Evolutionary conservation across 2,329 filamentous ascomycete genomes (phyloP).

Genomic region (Epichloe baconii): DNA sequence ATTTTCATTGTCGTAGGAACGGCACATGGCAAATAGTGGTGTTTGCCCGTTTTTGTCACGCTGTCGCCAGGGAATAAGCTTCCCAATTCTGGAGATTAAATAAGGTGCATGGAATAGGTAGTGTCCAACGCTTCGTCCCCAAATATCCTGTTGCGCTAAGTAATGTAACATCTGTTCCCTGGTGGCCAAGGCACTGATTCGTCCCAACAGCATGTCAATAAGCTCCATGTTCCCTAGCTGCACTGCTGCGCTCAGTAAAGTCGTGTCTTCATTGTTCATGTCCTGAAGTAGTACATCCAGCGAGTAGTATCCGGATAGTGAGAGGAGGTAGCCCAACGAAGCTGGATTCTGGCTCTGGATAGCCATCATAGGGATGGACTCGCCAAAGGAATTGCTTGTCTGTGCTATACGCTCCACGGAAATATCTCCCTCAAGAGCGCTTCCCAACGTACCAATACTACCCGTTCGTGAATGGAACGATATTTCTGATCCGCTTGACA

Average conservation of each 20-base stretch:
- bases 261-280: conserved; percentile 79
- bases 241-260: conserved; percentile 76
- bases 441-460: conserved; percentile 62
- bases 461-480: conserved; percentile 71
- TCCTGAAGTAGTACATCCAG: conserved; percentile 62
- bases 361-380: conserved; percentile 83
- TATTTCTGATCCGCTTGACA: conserved; percentile 73
- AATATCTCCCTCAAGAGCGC: conserved; percentile 69
- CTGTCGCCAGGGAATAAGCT: conserved; percentile 73
- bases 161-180: conserved; percentile 51
- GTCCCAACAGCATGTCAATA: conserved; percentile 62
- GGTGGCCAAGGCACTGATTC: conserved; percentile 45
- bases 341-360: conserved; percentile 59
- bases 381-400: conserved; percentile 57
- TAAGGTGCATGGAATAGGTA: conserved; percentile 87
- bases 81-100: conserved; percentile 65
- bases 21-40: conserved; percentile 87
- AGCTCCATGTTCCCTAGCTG: conserved; percentile 68
- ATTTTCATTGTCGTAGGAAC: conserved; percentile 84
- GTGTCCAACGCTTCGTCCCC: conserved; percentile 84
- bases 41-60: conserved; percentile 96
- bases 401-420: conserved; percentile 68
- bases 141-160: conserved; percentile 61
- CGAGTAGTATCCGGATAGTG: conserved; percentile 63
- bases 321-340: conserved; percentile 67